Percentiles rank a stretch among this genome's conserved stretches.
Evolutionary conservation across 2,329 filamentous ascomycete species (phyloP).

Genomic region (Pyricularia sp.): DNA sequence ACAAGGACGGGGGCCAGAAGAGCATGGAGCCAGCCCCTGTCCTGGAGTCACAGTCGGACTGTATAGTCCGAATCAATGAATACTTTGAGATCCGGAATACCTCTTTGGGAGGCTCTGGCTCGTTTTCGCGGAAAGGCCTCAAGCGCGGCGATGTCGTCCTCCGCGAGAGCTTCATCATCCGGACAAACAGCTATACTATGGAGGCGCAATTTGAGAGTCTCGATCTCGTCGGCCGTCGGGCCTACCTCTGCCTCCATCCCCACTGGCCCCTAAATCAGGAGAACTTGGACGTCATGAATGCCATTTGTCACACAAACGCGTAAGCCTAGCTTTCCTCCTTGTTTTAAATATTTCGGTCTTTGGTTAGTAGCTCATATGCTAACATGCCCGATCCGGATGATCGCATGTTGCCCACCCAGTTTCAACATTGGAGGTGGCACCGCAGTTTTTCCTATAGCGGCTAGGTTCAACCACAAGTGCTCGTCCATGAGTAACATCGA

Average conservation of each 20-base stretch:
- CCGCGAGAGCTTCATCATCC: conserved; percentile 33
- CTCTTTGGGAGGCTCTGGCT: conserved; percentile 32
- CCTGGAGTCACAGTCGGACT: not conserved
- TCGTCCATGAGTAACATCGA: conserved; percentile 28
- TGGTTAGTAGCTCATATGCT: not conserved
- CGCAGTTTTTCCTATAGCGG: conserved; percentile 39
- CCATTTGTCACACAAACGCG: conserved; percentile 37
- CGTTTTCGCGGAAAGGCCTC: conserved; percentile 32
- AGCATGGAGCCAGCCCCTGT: not conserved
- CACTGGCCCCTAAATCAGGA: conserved; percentile 10
- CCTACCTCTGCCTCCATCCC: conserved; percentile 27
- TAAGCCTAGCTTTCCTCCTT: conserved; percentile 17
- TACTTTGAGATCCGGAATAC: conserved; percentile 32
- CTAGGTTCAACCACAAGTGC: conserved; percentile 53
- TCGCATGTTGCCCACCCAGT: conserved; percentile 11
- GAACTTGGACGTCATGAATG: conserved; percentile 19
- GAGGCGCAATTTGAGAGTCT: conserved; percentile 26
- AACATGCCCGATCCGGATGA: not conserved
- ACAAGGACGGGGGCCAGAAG: not conserved
- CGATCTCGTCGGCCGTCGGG: conserved; percentile 15
- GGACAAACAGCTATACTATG: conserved; percentile 18
- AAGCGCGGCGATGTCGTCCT: conserved; percentile 29
- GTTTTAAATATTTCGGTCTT: not conserved
- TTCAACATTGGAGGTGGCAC: conserved; percentile 14
- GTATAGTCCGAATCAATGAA: conserved; percentile 20